Conservation (phyloP, 768 basidiomycete species). For the Mycena polygramma region DNA sequence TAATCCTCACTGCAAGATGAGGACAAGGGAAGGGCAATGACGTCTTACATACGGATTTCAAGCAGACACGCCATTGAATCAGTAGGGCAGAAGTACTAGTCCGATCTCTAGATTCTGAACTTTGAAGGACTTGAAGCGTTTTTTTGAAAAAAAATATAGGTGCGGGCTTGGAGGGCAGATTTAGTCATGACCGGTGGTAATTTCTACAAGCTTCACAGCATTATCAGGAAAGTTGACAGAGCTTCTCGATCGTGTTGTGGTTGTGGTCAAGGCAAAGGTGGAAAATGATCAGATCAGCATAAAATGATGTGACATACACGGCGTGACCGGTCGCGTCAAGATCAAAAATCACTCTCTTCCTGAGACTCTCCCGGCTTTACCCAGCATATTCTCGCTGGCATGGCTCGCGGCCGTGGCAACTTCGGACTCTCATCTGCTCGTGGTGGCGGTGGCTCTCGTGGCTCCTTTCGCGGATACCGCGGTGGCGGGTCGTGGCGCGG, state of each 20-base stretch:
- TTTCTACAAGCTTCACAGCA: too few species aligned
- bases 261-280: too few species aligned
- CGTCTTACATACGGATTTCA: slow-evolving; percentile 12
- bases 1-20: slow-evolving; percentile 12
- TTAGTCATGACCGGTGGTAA: too few species aligned
- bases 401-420: slow-evolving; percentile 67
- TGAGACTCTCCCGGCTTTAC: background rate
- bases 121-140: too few species aligned
- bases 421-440: slow-evolving; percentile 71
- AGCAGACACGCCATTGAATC: slow-evolving; percentile 16
- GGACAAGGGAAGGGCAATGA: background rate
- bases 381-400: slow-evolving; percentile 38
- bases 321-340: background rate
- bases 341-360: slow-evolving; percentile 17
- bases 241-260: too few species aligned
- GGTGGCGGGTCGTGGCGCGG: slow-evolving; percentile 65
- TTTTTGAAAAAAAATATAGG: too few species aligned
- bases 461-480: slow-evolving; percentile 62
- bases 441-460: slow-evolving; percentile 52
- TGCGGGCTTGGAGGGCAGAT: too few species aligned
- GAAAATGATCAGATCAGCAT: too few species aligned
- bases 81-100: too few species aligned
- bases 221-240: too few species aligned
- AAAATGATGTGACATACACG: too few species aligned
- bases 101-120: too few species aligned